A percentile compares a stretch with the other conserved stretches of the same genome.
These are phyloP conservation scores for Physcomitrellopsis africana DNA, from an alignment of 225 moss, liverwort and hornwort genomes.

Conservation along the genomic window DNA sequence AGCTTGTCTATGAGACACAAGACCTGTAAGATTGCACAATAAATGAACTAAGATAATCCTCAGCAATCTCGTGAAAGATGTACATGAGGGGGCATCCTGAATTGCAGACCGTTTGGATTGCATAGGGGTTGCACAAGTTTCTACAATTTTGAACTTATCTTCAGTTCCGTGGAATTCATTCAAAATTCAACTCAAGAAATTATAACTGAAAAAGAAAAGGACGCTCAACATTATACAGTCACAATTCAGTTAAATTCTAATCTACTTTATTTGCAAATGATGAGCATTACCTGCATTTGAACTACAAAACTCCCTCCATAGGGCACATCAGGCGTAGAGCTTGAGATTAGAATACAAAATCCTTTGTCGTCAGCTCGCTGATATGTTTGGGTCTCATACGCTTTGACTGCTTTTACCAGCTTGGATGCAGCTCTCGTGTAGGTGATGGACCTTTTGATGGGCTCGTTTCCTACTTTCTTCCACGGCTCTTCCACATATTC, in stretches of 20 bases:
- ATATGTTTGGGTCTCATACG: conserved; percentile 74
- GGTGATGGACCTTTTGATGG: conserved; percentile 58
- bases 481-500: conserved; percentile 68
- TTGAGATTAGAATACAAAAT: conserved; percentile 53
- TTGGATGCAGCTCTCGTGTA: conserved; percentile 82
- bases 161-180: not conserved
- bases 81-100: not conserved
- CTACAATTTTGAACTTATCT: not conserved
- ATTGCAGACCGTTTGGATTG: not conserved
- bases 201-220: not conserved
- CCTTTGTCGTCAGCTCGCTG: conserved; percentile 75
- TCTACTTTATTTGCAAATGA: not conserved
- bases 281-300: conserved; percentile 60
- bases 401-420: conserved; percentile 72
- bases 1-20: not conserved
- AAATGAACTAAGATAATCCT: not conserved
- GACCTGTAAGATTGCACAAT: not conserved
- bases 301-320: conserved; percentile 73
- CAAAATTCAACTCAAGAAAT: not conserved
- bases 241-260: not conserved
- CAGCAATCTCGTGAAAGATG: not conserved
- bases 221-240: not conserved
- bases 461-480: conserved; percentile 63
- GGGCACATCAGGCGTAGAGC: conserved; percentile 85
- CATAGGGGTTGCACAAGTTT: too few relatives aligned